A percentile compares a stretch with the other conserved stretches of the same genome.
Conservation (phyloP, 257 asterid genomes). For the Echium plantagineum region DNA sequence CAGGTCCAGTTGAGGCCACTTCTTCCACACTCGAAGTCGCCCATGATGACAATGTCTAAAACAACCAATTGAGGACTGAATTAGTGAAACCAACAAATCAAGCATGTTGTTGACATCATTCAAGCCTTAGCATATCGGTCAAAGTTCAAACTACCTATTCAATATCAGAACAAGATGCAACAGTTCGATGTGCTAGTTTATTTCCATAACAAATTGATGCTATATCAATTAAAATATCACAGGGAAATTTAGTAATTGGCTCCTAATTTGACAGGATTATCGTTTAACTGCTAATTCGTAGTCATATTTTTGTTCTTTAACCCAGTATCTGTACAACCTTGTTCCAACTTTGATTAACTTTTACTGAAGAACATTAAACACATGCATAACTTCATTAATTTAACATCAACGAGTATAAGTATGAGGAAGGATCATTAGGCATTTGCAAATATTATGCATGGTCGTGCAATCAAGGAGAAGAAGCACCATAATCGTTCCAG, state of each 20-base stretch:
- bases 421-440: neutral
- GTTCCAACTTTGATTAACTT: too few species aligned
- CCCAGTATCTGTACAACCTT: neutral
- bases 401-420: too few species aligned
- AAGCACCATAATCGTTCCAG: slow-evolving; percentile 87
- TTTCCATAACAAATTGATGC: neutral
- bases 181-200: neutral
- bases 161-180: too few species aligned
- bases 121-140: neutral
- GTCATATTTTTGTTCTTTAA: neutral
- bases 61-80: neutral
- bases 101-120: neutral
- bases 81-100: neutral
- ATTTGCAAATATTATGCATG: neutral
- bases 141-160: neutral
- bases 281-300: neutral
- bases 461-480: slow-evolving; percentile 7
- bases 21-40: slow-evolving; percentile 70
- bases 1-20: slow-evolving; percentile 72
- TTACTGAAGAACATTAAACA: too few species aligned
- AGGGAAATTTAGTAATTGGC: too few species aligned
- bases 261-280: too few species aligned
- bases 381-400: too few species aligned
- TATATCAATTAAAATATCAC: too few species aligned
- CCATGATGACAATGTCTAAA: slow-evolving; percentile 70